These are phyloP conservation scores for Hirsutella minnesotensis DNA, from an alignment of 2,329 filamentous ascomycete genomes.

Conservation along the genomic window DNA sequence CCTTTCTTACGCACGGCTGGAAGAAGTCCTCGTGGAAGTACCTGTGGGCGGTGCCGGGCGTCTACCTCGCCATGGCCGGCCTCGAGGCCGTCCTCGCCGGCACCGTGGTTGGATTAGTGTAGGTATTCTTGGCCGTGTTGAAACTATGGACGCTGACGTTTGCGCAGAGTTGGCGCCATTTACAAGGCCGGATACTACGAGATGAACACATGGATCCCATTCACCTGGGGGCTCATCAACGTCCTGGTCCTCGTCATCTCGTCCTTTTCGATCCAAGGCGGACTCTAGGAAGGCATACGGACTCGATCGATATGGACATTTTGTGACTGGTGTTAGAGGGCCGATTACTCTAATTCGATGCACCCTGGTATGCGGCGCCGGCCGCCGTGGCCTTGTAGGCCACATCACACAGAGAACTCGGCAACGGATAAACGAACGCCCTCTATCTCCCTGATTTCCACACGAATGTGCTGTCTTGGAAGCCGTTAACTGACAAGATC, in stretches of 20 bases:
- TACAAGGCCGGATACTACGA: conserved; percentile 74
- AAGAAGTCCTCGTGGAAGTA: conserved; percentile 45
- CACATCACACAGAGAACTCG: no score
- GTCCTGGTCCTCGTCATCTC: conserved; percentile 73
- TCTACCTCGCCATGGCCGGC: conserved; percentile 61
- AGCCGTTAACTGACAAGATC: no score
- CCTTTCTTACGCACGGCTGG: conserved; percentile 57
- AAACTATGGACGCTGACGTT: conserved; percentile 11
- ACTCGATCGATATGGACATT: conserved; percentile 2
- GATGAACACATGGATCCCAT: conserved; percentile 92
- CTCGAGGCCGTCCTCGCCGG: conserved; percentile 70
- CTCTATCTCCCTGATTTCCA: no score
- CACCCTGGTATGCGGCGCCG: no score
- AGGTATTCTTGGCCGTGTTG: background rate
- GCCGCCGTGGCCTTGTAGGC: no score
- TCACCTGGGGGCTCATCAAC: conserved; percentile 79
- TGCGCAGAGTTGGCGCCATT: conserved; percentile 57
- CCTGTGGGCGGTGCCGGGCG: conserved; percentile 59
- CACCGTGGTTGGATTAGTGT: conserved; percentile 72
- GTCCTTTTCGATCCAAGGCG: conserved; percentile 87
- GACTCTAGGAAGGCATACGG: conserved; percentile 42
- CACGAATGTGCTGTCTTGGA: no score
- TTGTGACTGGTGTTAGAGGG: no score
- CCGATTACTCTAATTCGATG: no score
- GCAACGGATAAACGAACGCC: no score